Evolutionary conservation across 2,329 filamentous ascomycete genomes (phyloP), one percentile per base, ranked within the genome.

Genomic region (Chaetomium olivaceum): DNA sequence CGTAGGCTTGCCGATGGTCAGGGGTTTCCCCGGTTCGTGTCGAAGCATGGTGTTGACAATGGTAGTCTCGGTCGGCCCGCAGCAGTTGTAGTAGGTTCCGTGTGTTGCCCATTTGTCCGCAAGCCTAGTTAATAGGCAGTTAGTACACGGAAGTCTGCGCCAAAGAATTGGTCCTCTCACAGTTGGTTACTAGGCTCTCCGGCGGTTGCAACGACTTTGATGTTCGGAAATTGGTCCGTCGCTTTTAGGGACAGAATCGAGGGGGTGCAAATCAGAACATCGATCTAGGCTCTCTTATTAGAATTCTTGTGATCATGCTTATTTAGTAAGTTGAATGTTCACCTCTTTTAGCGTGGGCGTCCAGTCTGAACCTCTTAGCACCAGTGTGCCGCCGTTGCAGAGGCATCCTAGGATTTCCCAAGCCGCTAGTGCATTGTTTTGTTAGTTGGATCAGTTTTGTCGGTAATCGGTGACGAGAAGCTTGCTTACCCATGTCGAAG

Each of bases 381-480:
- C 76, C 54, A 87, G 75, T 3, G 83, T 86, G 5, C 85, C 85
- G 23, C 85, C 85, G 57, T 87, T 87, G 75, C 84, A 84, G 27
- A 87, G 74, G 60, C 80, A 82, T 0, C 79, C 80, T 9, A 87
- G 79, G n/a, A 87, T 83, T 68, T 87, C 85, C 85, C 85, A 87
- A 14, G 85, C 84, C 25, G 83, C 85, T 68, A 8, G 19, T 54
- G 8, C 50, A 52, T 52, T 54, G 12, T 29, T 54, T 52, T 54
- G 23, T 29, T 54, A 54, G 55, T 33, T 86, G 63, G 57, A 39
- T 39, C 5, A 2, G 27, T 57, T 33, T 27, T 16, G 23, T 1
- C 25, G 12, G 21, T 6, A 39, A 4, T 19, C 25, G 8, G 4
- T 4, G 19, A 59, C 31, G 5, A 27, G 56, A 46, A 1, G 23